Base-by-base conservation (phyloP, 2,329 filamentous ascomycete genomes). In the Fusarium falciforme region DNA sequence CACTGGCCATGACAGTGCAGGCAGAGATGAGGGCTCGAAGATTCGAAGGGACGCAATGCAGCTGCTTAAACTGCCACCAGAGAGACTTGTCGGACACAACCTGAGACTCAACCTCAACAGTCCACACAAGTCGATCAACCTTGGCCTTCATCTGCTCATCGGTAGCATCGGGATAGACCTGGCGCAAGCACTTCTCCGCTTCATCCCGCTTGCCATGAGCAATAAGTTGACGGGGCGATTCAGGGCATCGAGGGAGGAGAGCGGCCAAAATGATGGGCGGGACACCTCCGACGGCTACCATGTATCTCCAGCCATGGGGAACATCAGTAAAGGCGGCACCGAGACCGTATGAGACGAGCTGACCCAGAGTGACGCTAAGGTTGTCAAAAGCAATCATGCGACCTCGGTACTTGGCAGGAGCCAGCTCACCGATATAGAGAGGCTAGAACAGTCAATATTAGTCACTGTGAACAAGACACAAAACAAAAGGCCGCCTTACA, bases 351-450 rank as follows among this genome's bases (percentile, higher is more conserved):
- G 81, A 79, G 5, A 86, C 70, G 11, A 86, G 79, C 54, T 85
- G 82, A 4, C 84, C 83, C 9, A 80, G 80, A 2, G 84, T 85
- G 55, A 86, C 82, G 61, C 79, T 81, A 55, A 87, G 83, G 73
- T 87, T 87, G 77, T 87, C 84, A 29, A 88, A 77, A 3, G 80
- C 84, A 74, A 87, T 85, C 81, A 87, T 85, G 14, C 84, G 81
- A 8, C 87, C 86, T 55, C 87, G 83, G 60, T 85, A 84, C 63
- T 84, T 85, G 5, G 86, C 84, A 1, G 87, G 87, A 2, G 87
- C 84, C 4, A 89, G 80, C 67, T 88, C 87, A 2, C 83, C 84
- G 36, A 89, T 87, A 73, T 88, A 89, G 0, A 67, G 38, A 35
- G 65, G 25, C 44, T 77, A 40, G 59, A 33, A 5, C 20, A 44